These are phyloP conservation scores for Cordyceps pruinosa DNA, from an alignment of 2,329 filamentous ascomycete species.

Conservation along the genomic window DNA sequence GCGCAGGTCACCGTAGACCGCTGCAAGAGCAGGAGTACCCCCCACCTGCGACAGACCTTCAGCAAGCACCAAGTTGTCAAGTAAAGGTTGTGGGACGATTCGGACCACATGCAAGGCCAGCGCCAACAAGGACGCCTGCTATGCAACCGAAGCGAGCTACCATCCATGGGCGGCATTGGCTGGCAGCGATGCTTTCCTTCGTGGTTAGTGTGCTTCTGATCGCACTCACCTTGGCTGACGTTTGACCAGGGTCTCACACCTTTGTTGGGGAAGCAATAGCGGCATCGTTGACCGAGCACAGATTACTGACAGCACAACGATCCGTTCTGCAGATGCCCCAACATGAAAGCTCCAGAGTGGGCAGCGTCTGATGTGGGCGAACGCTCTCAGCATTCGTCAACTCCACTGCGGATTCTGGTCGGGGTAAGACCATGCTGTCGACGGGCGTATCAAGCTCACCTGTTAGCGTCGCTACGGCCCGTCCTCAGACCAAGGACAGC, in stretches of 20 bases:
- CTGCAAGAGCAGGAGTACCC: not conserved
- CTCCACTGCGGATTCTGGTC: constrained; percentile 1
- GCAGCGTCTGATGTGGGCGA: not conserved
- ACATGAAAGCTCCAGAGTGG: not conserved
- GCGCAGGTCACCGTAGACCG: constrained; percentile 5
- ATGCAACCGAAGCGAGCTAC: not conserved
- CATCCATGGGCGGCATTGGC: not conserved
- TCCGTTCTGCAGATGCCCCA: not conserved
- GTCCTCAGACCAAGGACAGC: not conserved
- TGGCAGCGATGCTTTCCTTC: not conserved
- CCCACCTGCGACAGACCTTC: not conserved
- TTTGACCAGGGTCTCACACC: not conserved
- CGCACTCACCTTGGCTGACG: not conserved
- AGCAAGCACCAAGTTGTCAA: too few relatives aligned
- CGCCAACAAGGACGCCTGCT: not conserved
- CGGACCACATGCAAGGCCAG: not conserved
- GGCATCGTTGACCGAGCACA: not conserved
- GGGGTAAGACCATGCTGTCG: not conserved
- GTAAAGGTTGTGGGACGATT: constrained; percentile 1
- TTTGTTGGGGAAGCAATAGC: not conserved
- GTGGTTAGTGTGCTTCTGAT: not conserved
- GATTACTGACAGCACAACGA: not conserved
- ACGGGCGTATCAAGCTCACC: constrained; percentile 6
- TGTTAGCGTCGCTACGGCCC: constrained; percentile 11
- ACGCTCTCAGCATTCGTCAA: not conserved